A percentile compares a stretch with the other conserved stretches of the same genome.
Evolutionary conservation across 257 asterid genomes (phyloP).

Genomic region (Solanum chiquidenum): DNA sequence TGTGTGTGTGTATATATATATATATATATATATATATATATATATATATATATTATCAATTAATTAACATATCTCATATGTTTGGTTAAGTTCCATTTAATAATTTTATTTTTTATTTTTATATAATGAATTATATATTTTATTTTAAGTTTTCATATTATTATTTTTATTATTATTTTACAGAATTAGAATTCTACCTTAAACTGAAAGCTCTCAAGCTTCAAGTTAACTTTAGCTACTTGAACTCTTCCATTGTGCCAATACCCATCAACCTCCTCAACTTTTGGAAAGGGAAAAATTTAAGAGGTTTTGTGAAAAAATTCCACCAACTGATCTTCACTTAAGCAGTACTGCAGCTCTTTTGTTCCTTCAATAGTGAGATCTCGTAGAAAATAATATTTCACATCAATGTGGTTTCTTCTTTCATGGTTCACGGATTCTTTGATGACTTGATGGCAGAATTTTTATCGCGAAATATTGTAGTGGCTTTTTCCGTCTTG

Average conservation of each 20-base stretch:
- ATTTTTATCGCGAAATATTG: too few species aligned
- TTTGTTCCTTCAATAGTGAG: neutral
- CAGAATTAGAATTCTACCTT: neutral
- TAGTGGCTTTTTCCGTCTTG: neutral
- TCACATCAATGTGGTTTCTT: neutral
- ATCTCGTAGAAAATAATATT: too few species aligned
- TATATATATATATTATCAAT: too few species aligned
- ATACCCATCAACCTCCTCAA: neutral
- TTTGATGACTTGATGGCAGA: neutral
- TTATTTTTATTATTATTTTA: too few species aligned
- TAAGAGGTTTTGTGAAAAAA: neutral
- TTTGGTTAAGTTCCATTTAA: too few species aligned
- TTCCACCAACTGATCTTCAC: neutral
- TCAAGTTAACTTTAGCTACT: neutral
- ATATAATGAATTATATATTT: too few species aligned
- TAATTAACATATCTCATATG: too few species aligned
- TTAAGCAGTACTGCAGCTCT: neutral
- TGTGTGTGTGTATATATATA: too few species aligned
- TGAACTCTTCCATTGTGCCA: too few species aligned
- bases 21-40: too few species aligned
- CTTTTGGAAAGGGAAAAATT: neutral
- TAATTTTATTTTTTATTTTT: too few species aligned
- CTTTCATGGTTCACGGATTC: neutral
- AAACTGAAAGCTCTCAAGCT: neutral
- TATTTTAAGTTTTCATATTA: neutral